Percentiles rank a stretch among this genome's conserved stretches.
phyloP scores from a whole-genome alignment of 2,329 filamentous ascomycete genomes.

The Lachnellula arida region DNA sequence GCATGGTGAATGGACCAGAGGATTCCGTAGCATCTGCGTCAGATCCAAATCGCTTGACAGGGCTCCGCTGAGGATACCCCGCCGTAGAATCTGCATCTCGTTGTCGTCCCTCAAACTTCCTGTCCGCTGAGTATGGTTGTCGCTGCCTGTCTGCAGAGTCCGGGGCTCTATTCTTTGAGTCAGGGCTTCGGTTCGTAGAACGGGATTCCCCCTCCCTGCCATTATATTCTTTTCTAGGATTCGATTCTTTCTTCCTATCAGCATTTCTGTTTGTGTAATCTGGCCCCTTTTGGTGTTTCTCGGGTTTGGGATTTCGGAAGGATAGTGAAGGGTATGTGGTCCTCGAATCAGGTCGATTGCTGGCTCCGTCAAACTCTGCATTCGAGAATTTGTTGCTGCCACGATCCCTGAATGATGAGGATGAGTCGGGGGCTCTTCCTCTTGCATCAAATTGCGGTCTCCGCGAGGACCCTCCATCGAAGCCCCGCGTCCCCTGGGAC shows the following conservation, averaged over 20 bases:
- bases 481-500: neutral
- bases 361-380: neutral
- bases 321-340: neutral
- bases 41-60: neutral
- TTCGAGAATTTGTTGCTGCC: neutral
- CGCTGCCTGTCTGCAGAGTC: neutral
- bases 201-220: neutral
- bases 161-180: neutral
- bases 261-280: neutral
- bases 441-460: neutral
- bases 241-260: neutral
- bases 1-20: neutral
- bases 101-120: neutral
- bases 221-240: neutral
- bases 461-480: neutral
- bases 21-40: neutral
- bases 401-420: neutral
- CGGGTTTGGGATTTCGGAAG: neutral
- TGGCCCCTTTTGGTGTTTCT: neutral
- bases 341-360: neutral
- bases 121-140: too few relatives aligned
- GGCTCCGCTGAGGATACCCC: neutral
- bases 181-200: neutral
- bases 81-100: neutral
- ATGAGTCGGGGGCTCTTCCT: neutral